Evolutionary conservation across 345 rosid genomes (phyloP), one percentile per base, ranked within the genome.

Genomic region (Trapa incisa): DNA sequence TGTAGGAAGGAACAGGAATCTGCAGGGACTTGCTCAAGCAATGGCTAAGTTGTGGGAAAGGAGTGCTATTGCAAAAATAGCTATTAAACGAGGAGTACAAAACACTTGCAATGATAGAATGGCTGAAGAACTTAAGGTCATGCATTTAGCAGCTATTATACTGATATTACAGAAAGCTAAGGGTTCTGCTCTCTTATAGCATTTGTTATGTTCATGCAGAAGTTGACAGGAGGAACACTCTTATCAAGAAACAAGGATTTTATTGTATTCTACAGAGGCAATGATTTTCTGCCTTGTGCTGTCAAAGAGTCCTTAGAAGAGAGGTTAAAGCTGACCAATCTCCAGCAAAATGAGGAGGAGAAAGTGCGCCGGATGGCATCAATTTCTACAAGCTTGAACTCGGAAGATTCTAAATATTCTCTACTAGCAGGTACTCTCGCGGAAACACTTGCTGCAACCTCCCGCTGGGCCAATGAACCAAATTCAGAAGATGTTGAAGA

Each of bases 121-220:
- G 98, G 94, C 97, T 2, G 97, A 88, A 70, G 97, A 89, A 67
- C 96, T 93, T 37, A 85, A 83, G 96, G 96, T 89, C 64, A 72
- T 83, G 70, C 47, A 12, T 66, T 48, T 35, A 58, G 35, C 14
- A 4, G 12, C 15, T 58, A 15, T 16, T 58, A 32, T 22, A 13
- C 6, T 56, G 58, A 13, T 11, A 33, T 33, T 35, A 58, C 2
- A 6, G 16, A 9, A 58, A 58, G 35, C 3, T 10, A 32, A 9
- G 9, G 9, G 37, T 29, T 58, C 38, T 35, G 5, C 32, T 29
- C 13, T n/a, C 35, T 29, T 22, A 29, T 29, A 58, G 35, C 1
- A 13, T 29, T 33, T 32, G 37, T 37, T 58, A 35, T 64, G 52
- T 80, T 61, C 70, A 16, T 58, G 76, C 84, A 92, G 98, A 82